Percentiles rank a stretch among this genome's conserved stretches.
Conservation (phyloP, 2,329 filamentous ascomycete species). For the Lecanicillium sp. region DNA sequence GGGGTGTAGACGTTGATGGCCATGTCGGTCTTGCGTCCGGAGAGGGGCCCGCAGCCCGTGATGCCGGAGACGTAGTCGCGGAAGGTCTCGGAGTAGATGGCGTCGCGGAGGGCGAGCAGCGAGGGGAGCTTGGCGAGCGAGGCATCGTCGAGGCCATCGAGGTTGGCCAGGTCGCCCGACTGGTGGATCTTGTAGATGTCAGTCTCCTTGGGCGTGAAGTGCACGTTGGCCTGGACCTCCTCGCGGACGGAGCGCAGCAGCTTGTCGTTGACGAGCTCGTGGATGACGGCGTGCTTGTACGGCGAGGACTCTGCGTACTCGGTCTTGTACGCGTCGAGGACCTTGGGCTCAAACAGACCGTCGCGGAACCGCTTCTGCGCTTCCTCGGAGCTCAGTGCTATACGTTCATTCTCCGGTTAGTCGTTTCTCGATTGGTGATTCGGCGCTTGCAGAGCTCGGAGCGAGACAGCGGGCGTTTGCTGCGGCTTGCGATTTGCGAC, state of each 20-base stretch:
- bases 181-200: slow-evolving; percentile 99
- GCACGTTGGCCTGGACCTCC: slow-evolving; percentile 85
- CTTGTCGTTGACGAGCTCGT: slow-evolving; percentile 68
- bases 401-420: not conserved
- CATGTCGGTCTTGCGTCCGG: slow-evolving; percentile 95
- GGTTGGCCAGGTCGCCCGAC: slow-evolving; percentile 92
- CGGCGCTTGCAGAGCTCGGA: not conserved
- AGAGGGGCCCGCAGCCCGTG: slow-evolving; percentile 79
- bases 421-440: not conserved
- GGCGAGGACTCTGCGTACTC: slow-evolving; percentile 60
- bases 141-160: slow-evolving; percentile 85
- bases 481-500: not conserved
- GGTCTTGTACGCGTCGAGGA: slow-evolving; percentile 52
- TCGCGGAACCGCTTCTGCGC: slow-evolving; percentile 56
- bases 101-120: slow-evolving; percentile 85
- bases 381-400: slow-evolving; percentile 43
- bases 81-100: slow-evolving; percentile 85
- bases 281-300: slow-evolving; percentile 92
- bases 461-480: slow-evolving; percentile 4
- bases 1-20: slow-evolving; percentile 98
- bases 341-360: slow-evolving; percentile 56
- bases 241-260: slow-evolving; percentile 80
- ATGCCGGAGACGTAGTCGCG: slow-evolving; percentile 82
- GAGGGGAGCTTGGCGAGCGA: slow-evolving; percentile 83
- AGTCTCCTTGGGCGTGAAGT: slow-evolving; percentile 97